phyloP scores from a whole-genome alignment of 164 flowering plant genomes.

The Vitis labrusca region DNA sequence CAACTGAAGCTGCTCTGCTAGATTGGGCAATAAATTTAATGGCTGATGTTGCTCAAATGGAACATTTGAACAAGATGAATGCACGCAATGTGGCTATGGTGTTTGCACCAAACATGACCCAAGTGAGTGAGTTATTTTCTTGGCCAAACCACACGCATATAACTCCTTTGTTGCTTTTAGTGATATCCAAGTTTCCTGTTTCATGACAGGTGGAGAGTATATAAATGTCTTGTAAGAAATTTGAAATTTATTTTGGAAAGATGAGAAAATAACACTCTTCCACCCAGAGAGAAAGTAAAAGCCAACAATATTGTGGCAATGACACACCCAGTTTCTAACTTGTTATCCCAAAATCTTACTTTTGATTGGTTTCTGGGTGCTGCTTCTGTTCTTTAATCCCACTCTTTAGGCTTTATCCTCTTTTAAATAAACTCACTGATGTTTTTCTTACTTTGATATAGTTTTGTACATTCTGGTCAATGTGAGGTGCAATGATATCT shows the following conservation, averaged over 20 bases:
- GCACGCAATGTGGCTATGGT: conserved; percentile 56
- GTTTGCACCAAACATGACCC: conserved; percentile 63
- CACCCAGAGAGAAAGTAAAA: background rate
- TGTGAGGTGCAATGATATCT: background rate
- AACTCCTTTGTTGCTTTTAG: background rate
- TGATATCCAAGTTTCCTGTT: background rate
- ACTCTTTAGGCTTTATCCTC: too few species aligned
- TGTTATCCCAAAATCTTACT: too few species aligned
- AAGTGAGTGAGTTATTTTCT: conserved; percentile 23
- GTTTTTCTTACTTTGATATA: too few species aligned
- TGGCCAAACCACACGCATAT: background rate
- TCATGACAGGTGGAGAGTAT: too few species aligned
- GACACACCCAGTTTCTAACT: too few species aligned
- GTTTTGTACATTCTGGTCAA: background rate
- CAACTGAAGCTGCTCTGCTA: conserved; percentile 45
- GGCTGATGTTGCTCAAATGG: conserved; percentile 55
- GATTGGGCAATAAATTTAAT: conserved; percentile 54
- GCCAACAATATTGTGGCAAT: too few species aligned
- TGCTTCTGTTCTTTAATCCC: too few species aligned
- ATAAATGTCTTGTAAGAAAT: background rate
- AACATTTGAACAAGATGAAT: conserved; percentile 51
- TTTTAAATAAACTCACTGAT: too few species aligned
- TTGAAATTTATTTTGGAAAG: background rate
- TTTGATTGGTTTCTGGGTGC: too few species aligned
- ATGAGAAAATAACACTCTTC: background rate